Conservation (phyloP, 179 eudicot species). For the Heliamphora pulchella region DNA sequence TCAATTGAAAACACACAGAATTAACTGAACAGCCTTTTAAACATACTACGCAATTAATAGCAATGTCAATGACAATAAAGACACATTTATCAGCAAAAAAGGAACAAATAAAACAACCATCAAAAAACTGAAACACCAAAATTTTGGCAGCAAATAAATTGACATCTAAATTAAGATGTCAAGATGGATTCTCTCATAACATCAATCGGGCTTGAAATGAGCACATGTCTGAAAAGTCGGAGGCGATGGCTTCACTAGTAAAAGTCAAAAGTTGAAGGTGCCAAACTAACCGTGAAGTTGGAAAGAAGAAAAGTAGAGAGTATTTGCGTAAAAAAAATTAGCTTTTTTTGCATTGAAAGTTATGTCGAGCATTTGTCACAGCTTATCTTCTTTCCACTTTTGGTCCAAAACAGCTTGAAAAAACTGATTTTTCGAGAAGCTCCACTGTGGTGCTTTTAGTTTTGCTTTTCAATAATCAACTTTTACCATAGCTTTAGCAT, state of each 20-base stretch:
- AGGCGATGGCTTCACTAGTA: not conserved
- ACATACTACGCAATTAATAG: not conserved
- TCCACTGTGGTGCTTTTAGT: too few species aligned
- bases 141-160: not conserved
- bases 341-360: too few species aligned
- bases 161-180: not conserved
- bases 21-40: not conserved
- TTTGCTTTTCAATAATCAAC: too few species aligned
- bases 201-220: not conserved
- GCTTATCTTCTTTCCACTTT: too few species aligned
- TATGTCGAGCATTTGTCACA: too few species aligned
- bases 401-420: too few species aligned
- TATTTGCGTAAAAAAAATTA: too few species aligned
- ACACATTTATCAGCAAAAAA: not conserved
- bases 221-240: not conserved
- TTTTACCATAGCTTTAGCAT: too few species aligned
- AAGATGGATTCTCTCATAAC: conserved; percentile 7
- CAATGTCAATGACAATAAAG: not conserved
- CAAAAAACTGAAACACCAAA: not conserved
- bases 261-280: not conserved
- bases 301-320: not conserved
- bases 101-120: not conserved
- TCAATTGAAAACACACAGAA: conserved; percentile 9
- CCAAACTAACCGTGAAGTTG: not conserved
- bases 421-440: too few species aligned